phyloP scores from a whole-genome alignment of 805 yeast species.

The Wickerhamomyces ciferrii region DNA sequence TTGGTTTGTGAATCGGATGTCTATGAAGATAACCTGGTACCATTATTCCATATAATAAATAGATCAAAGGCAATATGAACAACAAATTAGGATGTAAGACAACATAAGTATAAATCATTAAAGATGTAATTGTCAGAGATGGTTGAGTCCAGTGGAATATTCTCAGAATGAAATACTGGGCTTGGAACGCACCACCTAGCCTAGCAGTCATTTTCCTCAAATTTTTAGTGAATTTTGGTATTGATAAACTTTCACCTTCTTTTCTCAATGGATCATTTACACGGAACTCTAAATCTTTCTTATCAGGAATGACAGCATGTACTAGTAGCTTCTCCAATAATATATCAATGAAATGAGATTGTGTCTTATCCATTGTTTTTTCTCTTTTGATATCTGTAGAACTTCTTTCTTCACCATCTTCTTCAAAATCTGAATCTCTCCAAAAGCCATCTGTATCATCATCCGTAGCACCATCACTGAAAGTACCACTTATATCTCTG shows the following conservation, averaged over 20 bases:
- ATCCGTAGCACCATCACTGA: slow-evolving; percentile 12
- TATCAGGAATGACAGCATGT: slow-evolving; percentile 45
- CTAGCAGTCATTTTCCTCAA: slow-evolving; percentile 50
- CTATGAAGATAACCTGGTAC: slow-evolving; percentile 65
- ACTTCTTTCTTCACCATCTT: slow-evolving; percentile 8
- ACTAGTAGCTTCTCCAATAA: slow-evolving; percentile 48
- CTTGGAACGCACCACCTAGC: slow-evolving; percentile 49
- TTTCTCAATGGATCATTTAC: slow-evolving; percentile 39
- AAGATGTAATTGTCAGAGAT: slow-evolving; percentile 54
- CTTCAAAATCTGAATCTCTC: slow-evolving; percentile 19
- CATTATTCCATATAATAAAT: slow-evolving; percentile 50
- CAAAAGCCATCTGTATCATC: slow-evolving; percentile 22
- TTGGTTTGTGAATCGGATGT: slow-evolving; percentile 53
- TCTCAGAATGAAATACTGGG: slow-evolving; percentile 58
- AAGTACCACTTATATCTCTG: slow-evolving; percentile 6
- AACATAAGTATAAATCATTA: slow-evolving; percentile 57
- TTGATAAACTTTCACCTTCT: slow-evolving; percentile 48
- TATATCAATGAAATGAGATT: slow-evolving; percentile 51
- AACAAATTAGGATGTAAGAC: slow-evolving; percentile 71
- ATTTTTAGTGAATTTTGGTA: slow-evolving; percentile 50
- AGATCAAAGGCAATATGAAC: slow-evolving; percentile 56
- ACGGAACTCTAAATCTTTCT: slow-evolving; percentile 35
- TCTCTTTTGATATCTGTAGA: background rate
- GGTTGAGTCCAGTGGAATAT: slow-evolving; percentile 75
- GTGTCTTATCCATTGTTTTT: slow-evolving; percentile 9